phyloP scores from a whole-genome alignment of 306 rosid genomes.

The Ceratonia siliqua region DNA sequence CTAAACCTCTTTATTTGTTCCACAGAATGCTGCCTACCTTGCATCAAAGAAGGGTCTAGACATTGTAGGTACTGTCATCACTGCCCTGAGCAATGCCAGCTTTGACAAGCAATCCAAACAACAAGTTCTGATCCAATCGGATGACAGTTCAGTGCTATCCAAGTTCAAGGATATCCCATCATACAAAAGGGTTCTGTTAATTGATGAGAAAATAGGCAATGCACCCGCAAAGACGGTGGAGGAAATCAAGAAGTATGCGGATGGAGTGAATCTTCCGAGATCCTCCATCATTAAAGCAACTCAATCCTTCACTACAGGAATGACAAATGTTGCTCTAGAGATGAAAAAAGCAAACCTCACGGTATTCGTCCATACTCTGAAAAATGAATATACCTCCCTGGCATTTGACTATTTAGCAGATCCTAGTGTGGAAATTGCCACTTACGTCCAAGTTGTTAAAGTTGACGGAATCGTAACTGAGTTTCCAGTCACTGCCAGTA shows the following conservation, averaged over 20 bases:
- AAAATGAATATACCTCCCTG: slow-evolving; percentile 61
- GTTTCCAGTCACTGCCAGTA: slow-evolving; percentile 71
- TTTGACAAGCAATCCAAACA: slow-evolving; percentile 68
- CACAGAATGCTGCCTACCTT: slow-evolving; percentile 79
- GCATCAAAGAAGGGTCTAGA: slow-evolving; percentile 81
- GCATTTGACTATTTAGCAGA: slow-evolving; percentile 74
- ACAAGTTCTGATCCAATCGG: slow-evolving; percentile 69
- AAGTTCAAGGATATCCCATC: slow-evolving; percentile 56
- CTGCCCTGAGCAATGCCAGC: slow-evolving; percentile 65
- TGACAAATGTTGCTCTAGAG: slow-evolving; percentile 51
- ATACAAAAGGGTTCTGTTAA: slow-evolving; percentile 52
- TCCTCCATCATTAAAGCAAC: slow-evolving; percentile 8
- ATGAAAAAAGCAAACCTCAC: slow-evolving; percentile 66
- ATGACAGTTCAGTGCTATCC: slow-evolving; percentile 73
- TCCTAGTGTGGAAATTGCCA: slow-evolving; percentile 64
- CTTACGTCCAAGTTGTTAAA: slow-evolving; percentile 35
- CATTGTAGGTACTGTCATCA: slow-evolving; percentile 54
- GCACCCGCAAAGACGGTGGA: slow-evolving; percentile 49
- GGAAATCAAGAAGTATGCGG: slow-evolving; percentile 72
- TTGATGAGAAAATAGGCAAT: slow-evolving; percentile 37
- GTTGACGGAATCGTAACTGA: slow-evolving; percentile 82
- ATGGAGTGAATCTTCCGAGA: slow-evolving; percentile 56
- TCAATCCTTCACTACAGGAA: slow-evolving; percentile 25
- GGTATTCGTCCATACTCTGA: slow-evolving; percentile 49
- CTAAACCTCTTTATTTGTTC: slow-evolving; percentile 13